Evolutionary conservation across 345 rosid species (phyloP), one percentile per base, ranked within the genome.

Genomic region (Geranium brycei): DNA sequence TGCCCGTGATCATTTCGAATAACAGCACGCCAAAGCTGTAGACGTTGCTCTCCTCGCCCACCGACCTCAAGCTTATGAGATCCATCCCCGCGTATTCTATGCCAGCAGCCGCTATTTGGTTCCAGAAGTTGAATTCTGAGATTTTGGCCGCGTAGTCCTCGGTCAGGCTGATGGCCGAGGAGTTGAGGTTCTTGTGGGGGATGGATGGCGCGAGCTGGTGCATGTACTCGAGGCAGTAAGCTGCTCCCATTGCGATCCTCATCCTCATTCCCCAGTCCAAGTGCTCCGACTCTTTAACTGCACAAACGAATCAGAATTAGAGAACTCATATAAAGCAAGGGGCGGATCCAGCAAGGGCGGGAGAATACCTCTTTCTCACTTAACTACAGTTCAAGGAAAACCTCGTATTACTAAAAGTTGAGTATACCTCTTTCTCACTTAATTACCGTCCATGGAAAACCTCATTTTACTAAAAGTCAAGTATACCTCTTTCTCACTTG

Each of bases 71-170:
- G 60, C 83, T 76, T 28, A 68, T 35, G 38, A 75, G 77, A 67
- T 64, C 65, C 41, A 58, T 64, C 63, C 67, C 23, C 30, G 77
- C 32, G 8, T 64, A 57, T 58, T 73, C 85, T 63, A 61, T 71
- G 75, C 81, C 83, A 0, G 83, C 73, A 17, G 84, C 75, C 14
- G 83, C 72, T 51, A 61, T 69, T 58, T 81, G 81, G 63, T 74
- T 79, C 82, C 86, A 73, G 72, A 85, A 87, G 79, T 80, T 81
- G 65, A 79, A 82, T 58, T 89, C 91, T 0, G 90, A 81, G 65
- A 90, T 76, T 78, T 90, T 90, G 61, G 88, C 91, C 3, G 99
- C 99, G 2, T 86, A 93, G 63, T 93, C 99, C 64, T 93, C 99
- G 0, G 91, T 85, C 59, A 90, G 95, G 63, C 72, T 80, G 62